These are phyloP conservation scores for Ehretia macrophylla DNA, from an alignment of 257 asterid species.

Conservation along the genomic window DNA sequence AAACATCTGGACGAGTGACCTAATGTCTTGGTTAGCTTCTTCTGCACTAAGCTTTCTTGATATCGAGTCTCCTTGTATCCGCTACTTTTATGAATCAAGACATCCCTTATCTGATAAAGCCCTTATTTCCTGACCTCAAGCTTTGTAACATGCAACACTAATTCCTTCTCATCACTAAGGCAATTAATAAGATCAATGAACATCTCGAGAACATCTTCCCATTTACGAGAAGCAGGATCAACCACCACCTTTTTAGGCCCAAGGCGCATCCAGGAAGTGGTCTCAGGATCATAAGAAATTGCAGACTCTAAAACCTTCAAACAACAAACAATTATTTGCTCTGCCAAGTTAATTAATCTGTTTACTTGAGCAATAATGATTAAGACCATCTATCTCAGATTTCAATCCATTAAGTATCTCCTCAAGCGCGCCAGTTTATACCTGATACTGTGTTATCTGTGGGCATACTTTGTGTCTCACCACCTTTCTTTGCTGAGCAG, in stretches of 20 bases:
- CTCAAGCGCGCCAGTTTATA: constrained; percentile 59
- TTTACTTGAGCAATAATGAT: constrained; percentile 24
- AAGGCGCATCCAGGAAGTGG: constrained; percentile 89
- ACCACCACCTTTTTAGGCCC: constrained; percentile 40
- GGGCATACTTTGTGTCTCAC: constrained; percentile 63
- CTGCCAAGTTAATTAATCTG: constrained; percentile 49
- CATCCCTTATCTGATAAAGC: constrained; percentile 65
- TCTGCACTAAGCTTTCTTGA: constrained; percentile 69
- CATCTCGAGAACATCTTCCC: constrained; percentile 71
- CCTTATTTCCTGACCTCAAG: constrained; percentile 84
- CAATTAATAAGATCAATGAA: constrained; percentile 31
- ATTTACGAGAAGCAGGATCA: constrained; percentile 33
- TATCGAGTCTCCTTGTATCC: constrained; percentile 67
- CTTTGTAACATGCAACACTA: constrained; percentile 42
- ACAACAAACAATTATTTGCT: constrained; percentile 56
- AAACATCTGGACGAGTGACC: constrained; percentile 79
- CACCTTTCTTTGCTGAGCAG: constrained; percentile 74
- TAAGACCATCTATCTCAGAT: constrained; percentile 43
- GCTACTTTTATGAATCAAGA: constrained; percentile 57
- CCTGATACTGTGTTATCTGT: constrained; percentile 66
- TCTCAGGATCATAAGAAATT: constrained; percentile 49
- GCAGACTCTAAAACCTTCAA: constrained; percentile 50
- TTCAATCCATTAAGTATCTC: constrained; percentile 53
- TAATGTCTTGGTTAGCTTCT: constrained; percentile 58
- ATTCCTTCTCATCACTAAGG: constrained; percentile 38